A percentile compares a stretch with the other conserved stretches of the same genome.
phyloP scores from a whole-genome alignment of 345 rosid species.

The Stellera chamaejasme region DNA sequence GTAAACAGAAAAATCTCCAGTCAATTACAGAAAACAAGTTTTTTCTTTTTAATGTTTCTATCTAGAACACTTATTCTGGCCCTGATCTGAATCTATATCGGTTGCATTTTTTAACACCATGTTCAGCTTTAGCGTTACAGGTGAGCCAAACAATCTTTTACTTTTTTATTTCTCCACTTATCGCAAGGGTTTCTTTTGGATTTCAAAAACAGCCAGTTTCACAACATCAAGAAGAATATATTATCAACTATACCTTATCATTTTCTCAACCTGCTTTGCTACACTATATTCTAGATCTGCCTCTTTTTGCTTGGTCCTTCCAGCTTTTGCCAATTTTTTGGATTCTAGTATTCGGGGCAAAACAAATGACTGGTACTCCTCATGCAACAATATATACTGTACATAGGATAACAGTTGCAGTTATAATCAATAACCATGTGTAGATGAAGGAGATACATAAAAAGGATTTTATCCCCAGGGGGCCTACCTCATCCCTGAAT shows the following conservation, averaged over 20 bases:
- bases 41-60: too few species aligned
- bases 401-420: constrained; percentile 22
- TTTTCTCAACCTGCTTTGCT: constrained; percentile 98
- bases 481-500: constrained; percentile 91
- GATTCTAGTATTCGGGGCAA: constrained; percentile 95
- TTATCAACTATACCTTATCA: constrained; percentile 58
- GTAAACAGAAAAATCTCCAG: too few species aligned
- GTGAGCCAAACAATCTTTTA: too few species aligned
- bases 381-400: constrained; percentile 86
- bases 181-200: too few species aligned
- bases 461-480: too few species aligned
- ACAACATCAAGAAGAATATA: not conserved
- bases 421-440: not conserved
- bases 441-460: too few species aligned
- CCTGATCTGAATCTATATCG: too few species aligned
- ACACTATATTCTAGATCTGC: constrained; percentile 94
- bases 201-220: not conserved
- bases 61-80: too few species aligned
- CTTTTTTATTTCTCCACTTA: too few species aligned
- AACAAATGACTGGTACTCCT: constrained; percentile 90
- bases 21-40: too few species aligned
- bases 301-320: constrained; percentile 90
- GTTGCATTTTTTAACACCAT: too few species aligned
- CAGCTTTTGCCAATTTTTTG: constrained; percentile 97
- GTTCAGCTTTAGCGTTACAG: too few species aligned